Conservation (phyloP, 305 asterid species). For the Solanum chacoense region DNA sequence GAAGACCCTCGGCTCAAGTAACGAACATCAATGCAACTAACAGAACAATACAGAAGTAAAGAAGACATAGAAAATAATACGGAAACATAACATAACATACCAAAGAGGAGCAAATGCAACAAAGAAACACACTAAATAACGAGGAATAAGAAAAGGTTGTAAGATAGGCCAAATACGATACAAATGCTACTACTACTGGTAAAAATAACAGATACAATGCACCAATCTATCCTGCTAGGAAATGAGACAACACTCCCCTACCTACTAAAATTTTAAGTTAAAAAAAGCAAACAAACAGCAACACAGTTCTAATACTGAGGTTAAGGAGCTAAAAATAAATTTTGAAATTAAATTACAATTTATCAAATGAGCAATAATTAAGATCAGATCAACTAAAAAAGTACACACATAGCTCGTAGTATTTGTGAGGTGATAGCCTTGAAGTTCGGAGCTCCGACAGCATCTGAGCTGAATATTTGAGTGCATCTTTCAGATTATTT, state of each 20-base stretch:
- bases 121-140: background rate
- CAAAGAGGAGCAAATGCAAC: background rate
- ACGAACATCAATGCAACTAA: background rate
- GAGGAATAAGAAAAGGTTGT: background rate
- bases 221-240: background rate
- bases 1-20: background rate
- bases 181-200: background rate
- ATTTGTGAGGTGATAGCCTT: conserved; percentile 94
- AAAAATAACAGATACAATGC: background rate
- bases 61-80: background rate
- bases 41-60: background rate
- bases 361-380: background rate
- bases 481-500: conserved; percentile 86
- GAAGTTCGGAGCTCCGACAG: conserved; percentile 97
- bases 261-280: background rate
- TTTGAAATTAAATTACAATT: background rate
- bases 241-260: background rate
- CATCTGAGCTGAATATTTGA: conserved; percentile 97
- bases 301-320: background rate
- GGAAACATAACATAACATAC: background rate
- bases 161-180: background rate
- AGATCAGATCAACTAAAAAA: background rate
- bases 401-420: conserved; percentile 59
- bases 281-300: background rate
- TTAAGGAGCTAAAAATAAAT: background rate